Evolutionary conservation across 2,329 filamentous ascomycete species (phyloP).

Genomic region (Raffaelea deltoideospora): DNA sequence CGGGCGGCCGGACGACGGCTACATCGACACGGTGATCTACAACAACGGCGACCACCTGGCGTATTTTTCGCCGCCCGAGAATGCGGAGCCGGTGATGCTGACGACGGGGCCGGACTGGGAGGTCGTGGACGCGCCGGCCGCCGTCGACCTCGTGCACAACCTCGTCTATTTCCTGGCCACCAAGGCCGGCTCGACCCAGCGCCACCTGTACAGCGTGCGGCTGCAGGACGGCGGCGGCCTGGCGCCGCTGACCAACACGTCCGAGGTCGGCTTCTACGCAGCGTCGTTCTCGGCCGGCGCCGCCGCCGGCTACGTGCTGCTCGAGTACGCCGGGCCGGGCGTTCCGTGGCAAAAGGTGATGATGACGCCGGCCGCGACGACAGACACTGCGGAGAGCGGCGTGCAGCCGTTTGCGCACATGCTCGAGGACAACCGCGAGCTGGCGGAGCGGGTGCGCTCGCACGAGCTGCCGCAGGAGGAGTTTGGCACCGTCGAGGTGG

Average conservation of each 20-base stretch:
- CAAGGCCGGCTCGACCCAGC: slow-evolving; percentile 74
- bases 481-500: slow-evolving; percentile 74
- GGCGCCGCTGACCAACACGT: slow-evolving; percentile 57
- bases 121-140: slow-evolving; percentile 70
- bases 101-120: slow-evolving; percentile 78
- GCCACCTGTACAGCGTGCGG: slow-evolving; percentile 81
- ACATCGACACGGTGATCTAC: slow-evolving; percentile 80
- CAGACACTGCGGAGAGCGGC: neutral
- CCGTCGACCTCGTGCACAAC: slow-evolving; percentile 71
- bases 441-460: slow-evolving; percentile 54
- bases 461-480: slow-evolving; percentile 71
- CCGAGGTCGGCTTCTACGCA: slow-evolving; percentile 60
- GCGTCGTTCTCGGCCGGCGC: slow-evolving; percentile 73
- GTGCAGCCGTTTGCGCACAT: slow-evolving; percentile 40
- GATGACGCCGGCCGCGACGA: slow-evolving; percentile 31
- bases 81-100: slow-evolving; percentile 64
- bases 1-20: slow-evolving; percentile 69
- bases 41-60: slow-evolving; percentile 81
- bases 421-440: slow-evolving; percentile 62
- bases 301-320: slow-evolving; percentile 65
- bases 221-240: slow-evolving; percentile 58
- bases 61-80: slow-evolving; percentile 84
- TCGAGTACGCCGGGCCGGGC: slow-evolving; percentile 69
- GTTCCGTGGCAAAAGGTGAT: slow-evolving; percentile 87
- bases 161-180: slow-evolving; percentile 84